Percentiles rank a stretch among this genome's conserved stretches.
Conservation (phyloP, 2,329 filamentous ascomycete genomes). For the Curvularia eragrostidis region DNA sequence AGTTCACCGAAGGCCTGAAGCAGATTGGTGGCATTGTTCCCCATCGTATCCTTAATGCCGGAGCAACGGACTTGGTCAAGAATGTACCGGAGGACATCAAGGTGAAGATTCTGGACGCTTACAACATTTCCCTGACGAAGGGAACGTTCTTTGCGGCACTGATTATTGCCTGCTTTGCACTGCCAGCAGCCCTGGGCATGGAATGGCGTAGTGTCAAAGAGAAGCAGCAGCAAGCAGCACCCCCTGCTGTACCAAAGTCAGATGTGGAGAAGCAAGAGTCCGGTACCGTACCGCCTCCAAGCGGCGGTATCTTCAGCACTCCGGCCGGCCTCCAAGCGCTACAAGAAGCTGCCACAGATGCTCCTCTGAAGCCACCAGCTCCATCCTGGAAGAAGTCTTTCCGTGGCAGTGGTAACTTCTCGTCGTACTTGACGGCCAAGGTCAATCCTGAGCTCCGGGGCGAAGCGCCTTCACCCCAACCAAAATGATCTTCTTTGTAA, state of each 20-base stretch:
- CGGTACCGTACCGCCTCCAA: background rate
- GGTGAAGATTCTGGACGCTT: conserved; percentile 32
- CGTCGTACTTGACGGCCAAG: conserved; percentile 33
- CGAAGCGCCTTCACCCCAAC: conserved; percentile 14
- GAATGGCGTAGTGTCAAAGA: conserved; percentile 73
- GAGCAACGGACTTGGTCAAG: conserved; percentile 64
- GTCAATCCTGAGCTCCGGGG: conserved; percentile 35
- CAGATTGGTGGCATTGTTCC: conserved; percentile 50
- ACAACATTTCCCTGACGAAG: conserved; percentile 39
- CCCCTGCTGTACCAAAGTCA: background rate
- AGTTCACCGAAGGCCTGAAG: conserved; percentile 48
- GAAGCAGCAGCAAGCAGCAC: conserved; percentile 8
- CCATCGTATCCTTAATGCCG: conserved; percentile 50
- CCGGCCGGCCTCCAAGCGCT: background rate
- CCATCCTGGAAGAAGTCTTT: conserved; percentile 29
- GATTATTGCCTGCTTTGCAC: conserved; percentile 60
- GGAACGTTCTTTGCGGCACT: conserved; percentile 65
- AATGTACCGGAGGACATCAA: conserved; percentile 25
- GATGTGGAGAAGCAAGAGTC: conserved; percentile 24
- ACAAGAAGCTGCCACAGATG: background rate
- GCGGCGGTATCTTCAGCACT: conserved; percentile 10
- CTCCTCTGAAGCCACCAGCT: conserved; percentile 13
- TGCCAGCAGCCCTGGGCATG: conserved; percentile 63
- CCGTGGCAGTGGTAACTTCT: conserved; percentile 33
- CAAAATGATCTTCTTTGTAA: conserved; percentile 1